A percentile compares a stretch with the other conserved stretches of the same genome.
These are phyloP conservation scores for Bombardia bombarda DNA, from an alignment of 495 filamentous ascomycete species.

Conservation along the genomic window DNA sequence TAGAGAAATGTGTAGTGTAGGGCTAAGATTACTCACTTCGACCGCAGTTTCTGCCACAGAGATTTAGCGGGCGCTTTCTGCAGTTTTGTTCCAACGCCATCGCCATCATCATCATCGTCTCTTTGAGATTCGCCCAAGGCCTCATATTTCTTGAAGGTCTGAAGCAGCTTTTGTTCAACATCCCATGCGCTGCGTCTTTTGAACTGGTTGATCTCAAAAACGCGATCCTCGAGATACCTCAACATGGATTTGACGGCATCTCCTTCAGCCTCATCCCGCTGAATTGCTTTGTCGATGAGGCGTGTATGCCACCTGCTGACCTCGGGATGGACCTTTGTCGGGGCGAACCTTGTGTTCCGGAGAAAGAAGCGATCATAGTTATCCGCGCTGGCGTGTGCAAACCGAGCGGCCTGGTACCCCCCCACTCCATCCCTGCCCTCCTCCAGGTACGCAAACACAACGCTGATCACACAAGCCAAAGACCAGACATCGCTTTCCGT, in stretches of 20 bases:
- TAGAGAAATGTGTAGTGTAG: neutral
- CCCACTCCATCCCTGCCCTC: conserved; percentile 21
- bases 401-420: conserved; percentile 16
- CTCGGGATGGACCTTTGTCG: conserved; percentile 15
- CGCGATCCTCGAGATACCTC: conserved; percentile 13
- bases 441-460: conserved; percentile 25
- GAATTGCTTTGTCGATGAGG: conserved; percentile 16
- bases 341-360: conserved; percentile 4
- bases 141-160: conserved; percentile 1
- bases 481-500: conserved; percentile 30
- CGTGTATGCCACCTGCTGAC: conserved; percentile 18
- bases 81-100: neutral
- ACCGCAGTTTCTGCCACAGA: neutral
- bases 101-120: neutral
- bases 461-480: conserved; percentile 28
- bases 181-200: conserved; percentile 8
- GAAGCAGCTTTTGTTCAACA: conserved; percentile 7
- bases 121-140: neutral
- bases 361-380: conserved; percentile 25
- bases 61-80: neutral
- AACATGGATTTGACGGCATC: conserved; percentile 11
- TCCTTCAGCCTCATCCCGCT: conserved; percentile 13
- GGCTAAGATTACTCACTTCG: conserved; percentile 1
- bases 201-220: conserved; percentile 10
- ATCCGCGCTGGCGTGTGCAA: conserved; percentile 9